These are phyloP conservation scores for Diplodia scrobiculata DNA, from an alignment of 2,329 filamentous ascomycete species.

Conservation along the genomic window DNA sequence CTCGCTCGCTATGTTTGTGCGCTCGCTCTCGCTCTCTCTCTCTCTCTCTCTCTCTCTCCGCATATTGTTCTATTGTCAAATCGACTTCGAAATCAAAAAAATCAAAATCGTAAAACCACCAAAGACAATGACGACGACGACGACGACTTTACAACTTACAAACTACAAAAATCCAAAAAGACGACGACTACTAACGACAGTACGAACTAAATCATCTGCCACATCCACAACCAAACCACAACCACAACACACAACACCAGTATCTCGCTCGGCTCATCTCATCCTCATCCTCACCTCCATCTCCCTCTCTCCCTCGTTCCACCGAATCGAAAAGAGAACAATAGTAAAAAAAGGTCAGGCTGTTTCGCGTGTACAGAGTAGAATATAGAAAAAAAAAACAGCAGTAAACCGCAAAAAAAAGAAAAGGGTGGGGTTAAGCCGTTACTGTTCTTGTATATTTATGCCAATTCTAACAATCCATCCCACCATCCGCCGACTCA, in stretches of 20 bases:
- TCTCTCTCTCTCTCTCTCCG: background rate
- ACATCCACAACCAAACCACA: background rate
- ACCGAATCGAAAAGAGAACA: background rate
- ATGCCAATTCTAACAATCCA: background rate
- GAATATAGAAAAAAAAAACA: background rate
- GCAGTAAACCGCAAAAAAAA: too few species aligned
- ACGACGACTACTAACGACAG: background rate
- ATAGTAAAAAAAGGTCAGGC: background rate
- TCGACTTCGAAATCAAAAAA: too few species aligned
- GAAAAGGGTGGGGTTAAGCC: background rate
- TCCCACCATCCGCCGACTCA: background rate
- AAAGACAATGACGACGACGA: background rate
- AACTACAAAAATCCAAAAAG: background rate
- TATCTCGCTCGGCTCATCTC: background rate
- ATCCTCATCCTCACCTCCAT: too few species aligned
- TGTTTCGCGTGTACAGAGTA: background rate
- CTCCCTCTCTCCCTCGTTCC: background rate
- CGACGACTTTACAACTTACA: background rate
- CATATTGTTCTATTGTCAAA: background rate
- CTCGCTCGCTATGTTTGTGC: background rate
- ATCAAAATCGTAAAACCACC: background rate
- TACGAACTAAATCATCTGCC: background rate
- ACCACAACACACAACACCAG: background rate
- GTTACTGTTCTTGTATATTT: constrained; percentile 12
- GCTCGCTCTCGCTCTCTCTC: background rate